Evolutionary conservation across 2,329 filamentous ascomycete genomes (phyloP), one percentile per base, ranked within the genome.

Genomic region (Chaetomium globosum): DNA sequence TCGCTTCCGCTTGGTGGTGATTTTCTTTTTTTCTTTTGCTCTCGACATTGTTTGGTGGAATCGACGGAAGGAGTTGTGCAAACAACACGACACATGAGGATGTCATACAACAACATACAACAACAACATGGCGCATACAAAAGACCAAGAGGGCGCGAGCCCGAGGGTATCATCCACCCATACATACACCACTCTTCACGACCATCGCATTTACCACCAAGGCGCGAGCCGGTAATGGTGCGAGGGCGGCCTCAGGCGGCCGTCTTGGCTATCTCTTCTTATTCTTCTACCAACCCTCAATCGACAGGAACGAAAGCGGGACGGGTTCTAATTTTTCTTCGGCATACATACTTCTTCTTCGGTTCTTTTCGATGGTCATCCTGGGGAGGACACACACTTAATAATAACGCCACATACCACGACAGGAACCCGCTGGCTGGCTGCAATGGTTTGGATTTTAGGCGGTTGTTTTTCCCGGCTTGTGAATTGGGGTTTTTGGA

Each of bases 71-170:
- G 36, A 46, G 23, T 30, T 61, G 39, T 56, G 54, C 39, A 56
- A 56, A 59, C 51, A 55, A 62, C 31, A 46, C 21, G 19, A 21
- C 28, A 59, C 6, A 39, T 26, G 23, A 48, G 12, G 43, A 39
- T 13, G 13, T 19, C 36, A 19, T 39, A 39, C 36, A 19, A 33
- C 31, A 43, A 48, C 43, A 21, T 48, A 48, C 43, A n/a, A 48
- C 52, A 49, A n/a, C 43, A 46, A 48, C 52, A 56, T 19, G 52
- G 23, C 55, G 26, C 52, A 54, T 56, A n/a, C 43, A 36, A 33
- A 67, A 67, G 65, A 67, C 61, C 58, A 67, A 65, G 65, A 70
- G 68, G 68, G 68, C 66, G 67, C 66, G 56, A 70, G 68, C 66
- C 63, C 63, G 60, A 62, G 49, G 62, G 28, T 64, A 43, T 65